A percentile compares a stretch with the other conserved stretches of the same genome.
Conservation (phyloP, 2,329 filamentous ascomycete species). For the Curvularia spicifera region DNA sequence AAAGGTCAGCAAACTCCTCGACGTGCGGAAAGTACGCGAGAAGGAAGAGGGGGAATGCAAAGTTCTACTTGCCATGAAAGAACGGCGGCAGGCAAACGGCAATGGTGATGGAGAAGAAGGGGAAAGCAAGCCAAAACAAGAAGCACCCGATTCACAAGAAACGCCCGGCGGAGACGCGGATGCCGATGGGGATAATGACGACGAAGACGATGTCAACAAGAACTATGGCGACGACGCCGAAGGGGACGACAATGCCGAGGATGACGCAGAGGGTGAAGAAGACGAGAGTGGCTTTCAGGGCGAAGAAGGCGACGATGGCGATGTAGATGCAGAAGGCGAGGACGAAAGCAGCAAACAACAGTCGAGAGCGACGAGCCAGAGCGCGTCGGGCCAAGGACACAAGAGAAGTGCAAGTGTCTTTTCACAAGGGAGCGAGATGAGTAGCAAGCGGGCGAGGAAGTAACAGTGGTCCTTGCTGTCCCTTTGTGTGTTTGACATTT, state of each 20-base stretch:
- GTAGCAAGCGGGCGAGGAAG: slow-evolving; percentile 44
- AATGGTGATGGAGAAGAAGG: slow-evolving; percentile 30
- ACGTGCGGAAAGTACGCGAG: slow-evolving; percentile 75
- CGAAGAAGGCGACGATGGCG: slow-evolving; percentile 40
- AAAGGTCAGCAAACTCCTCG: slow-evolving; percentile 72
- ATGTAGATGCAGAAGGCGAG: slow-evolving; percentile 44
- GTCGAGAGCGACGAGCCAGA: slow-evolving; percentile 36
- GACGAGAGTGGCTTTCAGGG: slow-evolving; percentile 29
- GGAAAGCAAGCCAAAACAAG: slow-evolving; percentile 26
- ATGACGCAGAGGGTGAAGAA: slow-evolving; percentile 37
- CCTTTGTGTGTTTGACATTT: neutral
- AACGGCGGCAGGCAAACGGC: slow-evolving; percentile 24
- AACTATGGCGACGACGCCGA: slow-evolving; percentile 21
- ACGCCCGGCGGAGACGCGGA: slow-evolving; percentile 33
- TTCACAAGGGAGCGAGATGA: slow-evolving; percentile 58
- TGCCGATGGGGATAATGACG: slow-evolving; percentile 22
- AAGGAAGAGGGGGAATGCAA: slow-evolving; percentile 72
- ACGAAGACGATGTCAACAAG: slow-evolving; percentile 24
- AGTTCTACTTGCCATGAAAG: slow-evolving; percentile 49
- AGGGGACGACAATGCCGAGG: slow-evolving; percentile 43
- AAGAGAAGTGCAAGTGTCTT: slow-evolving; percentile 86
- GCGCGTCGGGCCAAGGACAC: slow-evolving; percentile 49
- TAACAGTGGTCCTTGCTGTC: slow-evolving; percentile 13
- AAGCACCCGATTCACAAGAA: slow-evolving; percentile 29
- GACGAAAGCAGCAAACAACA: slow-evolving; percentile 41